A percentile compares a stretch with the other conserved stretches of the same genome.
phyloP scores from a whole-genome alignment of 192 early-diverging fungal genomes.

The Umbelopsis sp. region DNA sequence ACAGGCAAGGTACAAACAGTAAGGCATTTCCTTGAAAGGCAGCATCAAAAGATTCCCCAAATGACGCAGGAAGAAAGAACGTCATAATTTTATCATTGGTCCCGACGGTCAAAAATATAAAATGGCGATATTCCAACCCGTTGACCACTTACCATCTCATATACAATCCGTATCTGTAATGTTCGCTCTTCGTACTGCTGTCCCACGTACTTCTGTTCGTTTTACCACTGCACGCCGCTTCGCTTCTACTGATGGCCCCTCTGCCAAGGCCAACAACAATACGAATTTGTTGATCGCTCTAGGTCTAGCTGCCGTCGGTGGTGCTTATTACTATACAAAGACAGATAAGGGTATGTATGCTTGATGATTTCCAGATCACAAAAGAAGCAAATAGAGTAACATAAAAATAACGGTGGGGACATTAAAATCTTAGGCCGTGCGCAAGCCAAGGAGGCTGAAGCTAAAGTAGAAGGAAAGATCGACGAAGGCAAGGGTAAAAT shows the following conservation, averaged over 20 bases:
- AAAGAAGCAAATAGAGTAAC: too few species aligned
- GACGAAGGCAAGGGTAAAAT: slow-evolving; percentile 1
- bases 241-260: not conserved
- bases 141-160: not conserved
- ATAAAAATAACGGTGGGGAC: too few species aligned
- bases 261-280: not conserved
- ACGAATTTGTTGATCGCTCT: not conserved
- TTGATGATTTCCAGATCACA: too few species aligned
- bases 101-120: not conserved
- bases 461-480: slow-evolving; percentile 14
- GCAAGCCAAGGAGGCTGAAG: slow-evolving; percentile 4
- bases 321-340: slow-evolving; percentile 12
- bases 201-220: too few species aligned
- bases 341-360: slow-evolving; percentile 5
- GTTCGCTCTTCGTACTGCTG: slow-evolving; percentile 10
- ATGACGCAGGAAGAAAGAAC: not conserved
- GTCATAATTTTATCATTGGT: not conserved
- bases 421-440: not conserved
- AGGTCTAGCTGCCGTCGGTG: not conserved
- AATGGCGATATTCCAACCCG: not conserved
- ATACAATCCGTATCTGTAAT: not conserved
- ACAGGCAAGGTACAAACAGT: too few species aligned
- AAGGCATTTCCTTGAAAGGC: not conserved
- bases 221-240: slow-evolving; percentile 16
- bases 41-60: not conserved